phyloP scores from a whole-genome alignment of 208 protist species.

The Phytomonas francai region DNA sequence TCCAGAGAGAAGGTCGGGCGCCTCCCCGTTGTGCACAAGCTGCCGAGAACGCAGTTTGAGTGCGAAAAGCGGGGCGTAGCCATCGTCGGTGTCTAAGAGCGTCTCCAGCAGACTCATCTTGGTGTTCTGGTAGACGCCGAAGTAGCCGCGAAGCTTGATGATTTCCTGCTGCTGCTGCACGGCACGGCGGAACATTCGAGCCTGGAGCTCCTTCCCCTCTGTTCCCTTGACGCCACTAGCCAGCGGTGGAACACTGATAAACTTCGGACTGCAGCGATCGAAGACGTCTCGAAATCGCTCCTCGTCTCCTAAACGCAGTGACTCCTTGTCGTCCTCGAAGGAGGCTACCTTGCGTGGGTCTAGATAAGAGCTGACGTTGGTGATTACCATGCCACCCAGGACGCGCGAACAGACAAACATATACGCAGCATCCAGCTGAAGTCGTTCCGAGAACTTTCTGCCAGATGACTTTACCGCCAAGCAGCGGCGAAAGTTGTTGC shows the following conservation, averaged over 20 bases:
- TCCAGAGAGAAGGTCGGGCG: conserved; percentile 68
- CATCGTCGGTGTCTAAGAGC: conserved; percentile 76
- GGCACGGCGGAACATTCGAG: conserved; percentile 80
- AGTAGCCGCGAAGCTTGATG: conserved; percentile 83
- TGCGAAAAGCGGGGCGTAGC: conserved; percentile 70
- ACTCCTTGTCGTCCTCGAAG: conserved; percentile 84
- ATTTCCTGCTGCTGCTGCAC: conserved; percentile 88
- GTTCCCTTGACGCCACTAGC: conserved; percentile 45
- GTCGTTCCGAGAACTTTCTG: conserved; percentile 76
- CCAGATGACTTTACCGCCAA: conserved; percentile 51
- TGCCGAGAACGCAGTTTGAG: conserved; percentile 79
- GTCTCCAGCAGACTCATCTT: conserved; percentile 73
- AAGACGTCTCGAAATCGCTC: conserved; percentile 89
- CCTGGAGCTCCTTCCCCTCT: conserved; percentile 82
- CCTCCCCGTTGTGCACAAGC: conserved; percentile 81
- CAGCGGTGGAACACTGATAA: conserved; percentile 63
- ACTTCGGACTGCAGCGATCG: conserved; percentile 87
- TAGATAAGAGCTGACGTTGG: conserved; percentile 57
- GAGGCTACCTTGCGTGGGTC: conserved; percentile 36
- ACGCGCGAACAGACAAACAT: conserved; percentile 79
- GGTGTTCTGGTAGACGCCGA: conserved; percentile 86
- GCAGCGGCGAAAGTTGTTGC: conserved; percentile 71
- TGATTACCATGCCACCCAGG: conserved; percentile 69
- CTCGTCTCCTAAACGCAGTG: conserved; percentile 69
- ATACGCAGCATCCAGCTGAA: conserved; percentile 75